Percentiles rank a stretch among this genome's conserved stretches.
Conservation (phyloP, 805 yeast genomes). For the Wickerhamiella parazyma region DNA sequence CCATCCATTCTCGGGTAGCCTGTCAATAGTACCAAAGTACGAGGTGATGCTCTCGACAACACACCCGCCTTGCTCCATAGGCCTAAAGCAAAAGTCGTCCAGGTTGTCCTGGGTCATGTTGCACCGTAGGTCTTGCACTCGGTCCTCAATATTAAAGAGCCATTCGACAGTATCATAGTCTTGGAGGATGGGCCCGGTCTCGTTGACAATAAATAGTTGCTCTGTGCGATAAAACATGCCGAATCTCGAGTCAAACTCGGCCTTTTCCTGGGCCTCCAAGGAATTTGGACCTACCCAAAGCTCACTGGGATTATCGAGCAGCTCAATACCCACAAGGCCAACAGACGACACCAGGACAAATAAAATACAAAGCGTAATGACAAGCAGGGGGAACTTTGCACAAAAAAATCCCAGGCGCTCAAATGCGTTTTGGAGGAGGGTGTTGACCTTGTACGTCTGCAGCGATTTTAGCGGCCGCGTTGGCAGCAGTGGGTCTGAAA, state of each 20-base stretch:
- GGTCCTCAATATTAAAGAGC: conserved; percentile 76
- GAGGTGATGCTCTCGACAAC: conserved; percentile 81
- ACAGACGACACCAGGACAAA: conserved; percentile 36
- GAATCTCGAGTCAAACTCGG: conserved; percentile 60
- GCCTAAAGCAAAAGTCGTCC: conserved; percentile 69
- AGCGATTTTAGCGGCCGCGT: not conserved
- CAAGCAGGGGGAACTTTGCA: conserved; percentile 43
- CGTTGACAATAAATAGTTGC: conserved; percentile 62
- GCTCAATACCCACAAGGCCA: conserved; percentile 38
- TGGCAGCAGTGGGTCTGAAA: conserved; percentile 20
- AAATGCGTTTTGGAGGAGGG: conserved; percentile 36
- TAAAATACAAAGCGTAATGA: conserved; percentile 33
- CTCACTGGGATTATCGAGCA: conserved; percentile 70
- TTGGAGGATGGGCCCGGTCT: conserved; percentile 52
- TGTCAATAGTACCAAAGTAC: conserved; percentile 55
- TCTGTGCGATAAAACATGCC: conserved; percentile 88
- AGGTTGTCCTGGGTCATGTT: conserved; percentile 26
- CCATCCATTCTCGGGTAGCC: conserved; percentile 46
- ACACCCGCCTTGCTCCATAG: conserved; percentile 50
- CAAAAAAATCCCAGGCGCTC: conserved; percentile 43
- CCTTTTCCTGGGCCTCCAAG: conserved; percentile 51
- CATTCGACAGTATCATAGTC: conserved; percentile 55
- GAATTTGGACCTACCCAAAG: conserved; percentile 82
- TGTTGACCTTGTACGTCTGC: conserved; percentile 32
- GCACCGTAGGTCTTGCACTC: conserved; percentile 30